phyloP scores from a whole-genome alignment of 73 alveolate genomes.

The Blepharisma japonicum region DNA sequence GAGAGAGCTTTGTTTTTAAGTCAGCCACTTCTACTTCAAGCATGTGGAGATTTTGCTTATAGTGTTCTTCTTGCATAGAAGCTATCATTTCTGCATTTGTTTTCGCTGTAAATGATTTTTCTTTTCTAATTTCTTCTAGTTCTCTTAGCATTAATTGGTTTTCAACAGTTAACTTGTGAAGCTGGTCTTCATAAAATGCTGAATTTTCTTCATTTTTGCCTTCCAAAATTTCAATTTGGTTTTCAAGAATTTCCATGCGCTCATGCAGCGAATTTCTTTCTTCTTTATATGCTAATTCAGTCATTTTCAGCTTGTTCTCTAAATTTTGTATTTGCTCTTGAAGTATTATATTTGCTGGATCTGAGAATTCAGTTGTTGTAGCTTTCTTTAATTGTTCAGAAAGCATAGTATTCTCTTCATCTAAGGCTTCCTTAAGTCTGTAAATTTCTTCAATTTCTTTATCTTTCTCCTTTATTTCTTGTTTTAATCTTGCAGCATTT shows the following conservation, averaged over 20 bases:
- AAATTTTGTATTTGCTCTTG: conserved; percentile 7
- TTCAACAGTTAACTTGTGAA: conserved; percentile 15
- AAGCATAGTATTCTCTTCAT: background rate
- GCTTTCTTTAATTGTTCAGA: conserved; percentile 2
- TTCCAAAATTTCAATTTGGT: conserved; percentile 8
- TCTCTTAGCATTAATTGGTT: conserved; percentile 17
- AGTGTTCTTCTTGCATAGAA: conserved; percentile 15
- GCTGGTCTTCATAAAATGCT: background rate
- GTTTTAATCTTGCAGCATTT: background rate
- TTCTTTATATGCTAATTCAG: background rate
- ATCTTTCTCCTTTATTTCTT: background rate
- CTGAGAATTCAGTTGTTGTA: conserved; percentile 28
- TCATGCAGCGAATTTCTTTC: conserved; percentile 16
- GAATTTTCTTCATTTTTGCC: background rate
- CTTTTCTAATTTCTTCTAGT: background rate
- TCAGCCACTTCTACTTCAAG: background rate
- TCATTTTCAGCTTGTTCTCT: background rate
- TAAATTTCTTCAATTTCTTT: conserved; percentile 11
- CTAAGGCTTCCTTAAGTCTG: background rate
- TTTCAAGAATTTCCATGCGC: background rate
- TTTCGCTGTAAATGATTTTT: background rate
- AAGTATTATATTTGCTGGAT: conserved; percentile 19
- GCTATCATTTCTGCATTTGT: conserved; percentile 1
- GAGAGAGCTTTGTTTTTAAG: background rate
- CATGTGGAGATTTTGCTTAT: conserved; percentile 8